Evolutionary conservation across 441 rosid species (phyloP).

Genomic region (Theobroma grandiflorum): DNA sequence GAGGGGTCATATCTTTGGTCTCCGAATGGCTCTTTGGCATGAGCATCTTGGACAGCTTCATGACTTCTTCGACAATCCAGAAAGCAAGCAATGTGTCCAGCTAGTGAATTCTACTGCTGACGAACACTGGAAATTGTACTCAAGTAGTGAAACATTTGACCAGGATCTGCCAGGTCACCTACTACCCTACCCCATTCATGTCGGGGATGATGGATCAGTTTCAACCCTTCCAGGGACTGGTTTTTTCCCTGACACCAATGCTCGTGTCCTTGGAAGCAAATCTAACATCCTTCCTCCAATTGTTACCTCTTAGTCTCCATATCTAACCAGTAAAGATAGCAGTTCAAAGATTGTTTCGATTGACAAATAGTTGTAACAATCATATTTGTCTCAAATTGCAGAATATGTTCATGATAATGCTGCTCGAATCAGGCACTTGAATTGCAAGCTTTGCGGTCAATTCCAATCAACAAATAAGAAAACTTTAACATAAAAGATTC

Average conservation of each 20-base stretch:
- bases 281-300: constrained; percentile 93
- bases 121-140: constrained; percentile 81
- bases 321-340: not conserved
- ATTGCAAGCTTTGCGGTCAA: not conserved
- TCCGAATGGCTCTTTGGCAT: constrained; percentile 94
- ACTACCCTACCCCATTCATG: constrained; percentile 82
- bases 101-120: constrained; percentile 78
- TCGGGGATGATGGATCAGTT: constrained; percentile 67
- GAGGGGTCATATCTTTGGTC: constrained; percentile 90
- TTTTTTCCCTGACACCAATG: constrained; percentile 92
- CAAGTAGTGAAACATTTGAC: constrained; percentile 70
- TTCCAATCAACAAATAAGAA: not conserved
- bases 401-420: not conserved
- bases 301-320: constrained; percentile 69
- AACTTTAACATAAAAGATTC: not conserved
- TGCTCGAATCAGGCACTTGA: not conserved
- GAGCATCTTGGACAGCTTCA: constrained; percentile 91
- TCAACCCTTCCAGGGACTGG: constrained; percentile 66
- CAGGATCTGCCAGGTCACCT: constrained; percentile 88
- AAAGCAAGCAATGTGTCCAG: constrained; percentile 59
- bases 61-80: constrained; percentile 80
- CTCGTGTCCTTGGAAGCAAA: constrained; percentile 73
- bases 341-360: not conserved
- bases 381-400: not conserved
- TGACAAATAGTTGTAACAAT: not conserved